These are phyloP conservation scores for Ophiocordyceps polyrhachis-furcata DNA, from an alignment of 2,329 filamentous ascomycete genomes.

Conservation along the genomic window DNA sequence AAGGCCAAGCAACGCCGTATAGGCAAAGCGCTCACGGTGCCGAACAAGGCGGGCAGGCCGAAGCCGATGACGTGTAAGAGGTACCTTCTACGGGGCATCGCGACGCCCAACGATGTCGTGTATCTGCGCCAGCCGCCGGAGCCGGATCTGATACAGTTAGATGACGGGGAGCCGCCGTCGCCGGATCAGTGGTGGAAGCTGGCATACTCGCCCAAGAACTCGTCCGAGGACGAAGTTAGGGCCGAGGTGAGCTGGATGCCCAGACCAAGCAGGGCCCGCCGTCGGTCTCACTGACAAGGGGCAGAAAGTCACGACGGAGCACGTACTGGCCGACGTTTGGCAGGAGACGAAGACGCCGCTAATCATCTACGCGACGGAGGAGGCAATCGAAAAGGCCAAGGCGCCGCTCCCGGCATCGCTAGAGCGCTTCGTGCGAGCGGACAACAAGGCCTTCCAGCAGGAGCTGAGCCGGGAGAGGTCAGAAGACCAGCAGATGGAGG, in stretches of 20 bases:
- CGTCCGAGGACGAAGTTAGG: conserved; percentile 18
- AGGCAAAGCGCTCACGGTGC: conserved; percentile 19
- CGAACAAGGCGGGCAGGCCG: conserved; percentile 16
- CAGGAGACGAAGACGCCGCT: conserved; percentile 27
- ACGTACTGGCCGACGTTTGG: conserved; percentile 26
- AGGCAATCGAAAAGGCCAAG: conserved; percentile 18
- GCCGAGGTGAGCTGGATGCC: conserved; percentile 23
- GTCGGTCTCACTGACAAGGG: not conserved
- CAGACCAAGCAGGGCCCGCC: not conserved
- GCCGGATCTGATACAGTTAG: conserved; percentile 23
- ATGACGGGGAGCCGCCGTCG: conserved; percentile 12
- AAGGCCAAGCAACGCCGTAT: conserved; percentile 18
- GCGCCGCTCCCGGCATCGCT: conserved; percentile 18
- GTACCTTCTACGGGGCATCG: conserved; percentile 33
- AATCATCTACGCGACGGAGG: conserved; percentile 34
- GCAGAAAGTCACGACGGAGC: conserved; percentile 28
- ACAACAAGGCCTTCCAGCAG: conserved; percentile 32
- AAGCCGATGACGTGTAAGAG: conserved; percentile 22
- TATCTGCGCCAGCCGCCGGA: conserved; percentile 30
- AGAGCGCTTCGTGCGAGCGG: conserved; percentile 28
- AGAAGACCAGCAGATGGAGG: conserved; percentile 12
- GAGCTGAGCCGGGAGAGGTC: conserved; percentile 24
- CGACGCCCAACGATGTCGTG: conserved; percentile 24
- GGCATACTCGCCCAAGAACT: conserved; percentile 16
- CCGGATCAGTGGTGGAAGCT: conserved; percentile 39